Evolutionary conservation across 768 basidiomycete species (phyloP).

Genomic region (Scleroderma bovista): DNA sequence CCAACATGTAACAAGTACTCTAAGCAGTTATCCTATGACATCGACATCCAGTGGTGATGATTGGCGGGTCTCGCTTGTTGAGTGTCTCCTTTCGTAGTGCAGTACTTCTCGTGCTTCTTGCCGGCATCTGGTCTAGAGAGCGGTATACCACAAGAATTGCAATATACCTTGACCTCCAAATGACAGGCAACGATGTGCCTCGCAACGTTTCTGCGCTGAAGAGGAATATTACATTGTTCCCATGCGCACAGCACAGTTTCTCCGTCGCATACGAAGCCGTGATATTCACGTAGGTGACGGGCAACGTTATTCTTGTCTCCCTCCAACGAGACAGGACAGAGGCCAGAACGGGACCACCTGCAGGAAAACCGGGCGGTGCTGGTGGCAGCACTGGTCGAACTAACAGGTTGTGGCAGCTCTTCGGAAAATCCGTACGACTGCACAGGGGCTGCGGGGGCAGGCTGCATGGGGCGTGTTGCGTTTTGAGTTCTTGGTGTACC

Average conservation of each 20-base stretch:
- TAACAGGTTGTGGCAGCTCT: not conserved
- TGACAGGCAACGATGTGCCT: constrained; percentile 22
- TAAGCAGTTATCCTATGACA: no score
- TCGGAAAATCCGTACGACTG: not conserved
- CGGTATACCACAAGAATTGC: constrained; percentile 9
- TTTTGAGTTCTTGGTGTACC: not conserved
- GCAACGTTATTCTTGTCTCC: constrained; percentile 16
- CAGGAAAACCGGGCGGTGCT: constrained; percentile 12
- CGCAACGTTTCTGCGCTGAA: constrained; percentile 24
- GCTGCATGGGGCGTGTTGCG: not conserved
- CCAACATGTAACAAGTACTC: no score
- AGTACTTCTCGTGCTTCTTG: constrained; percentile 15
- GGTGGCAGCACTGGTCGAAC: not conserved
- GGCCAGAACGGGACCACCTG: constrained; percentile 11
- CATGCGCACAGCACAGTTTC: constrained; percentile 11
- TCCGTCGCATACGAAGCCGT: constrained; percentile 16
- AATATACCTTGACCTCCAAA: constrained; percentile 18
- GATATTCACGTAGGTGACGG: constrained; percentile 15
- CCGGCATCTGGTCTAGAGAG: constrained; percentile 20
- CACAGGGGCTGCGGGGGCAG: not conserved
- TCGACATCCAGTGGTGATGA: no score
- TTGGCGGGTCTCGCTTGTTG: constrained; percentile 5
- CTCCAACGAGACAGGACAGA: constrained; percentile 11
- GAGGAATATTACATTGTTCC: constrained; percentile 6
- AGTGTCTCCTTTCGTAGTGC: not conserved